Evolutionary conservation across 2,329 filamentous ascomycete species (phyloP).

Genomic region (Aspergillus jensenii): DNA sequence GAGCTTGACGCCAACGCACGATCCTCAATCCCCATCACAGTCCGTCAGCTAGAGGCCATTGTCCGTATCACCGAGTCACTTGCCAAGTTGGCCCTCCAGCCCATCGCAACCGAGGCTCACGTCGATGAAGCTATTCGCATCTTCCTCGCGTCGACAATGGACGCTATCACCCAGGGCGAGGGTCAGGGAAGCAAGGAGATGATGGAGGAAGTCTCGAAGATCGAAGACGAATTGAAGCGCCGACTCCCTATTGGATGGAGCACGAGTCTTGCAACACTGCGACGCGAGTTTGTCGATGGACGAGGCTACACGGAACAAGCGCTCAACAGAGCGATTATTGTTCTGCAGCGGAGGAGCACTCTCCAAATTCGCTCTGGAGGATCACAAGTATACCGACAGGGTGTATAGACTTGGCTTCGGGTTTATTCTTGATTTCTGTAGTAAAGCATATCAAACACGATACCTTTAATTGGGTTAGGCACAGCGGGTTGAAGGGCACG

Average conservation of each 20-base stretch:
- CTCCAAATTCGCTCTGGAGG: constrained; percentile 51
- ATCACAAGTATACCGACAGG: constrained; percentile 49
- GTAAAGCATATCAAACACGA: constrained; percentile 11
- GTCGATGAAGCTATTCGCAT: constrained; percentile 97
- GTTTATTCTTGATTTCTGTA: constrained; percentile 7
- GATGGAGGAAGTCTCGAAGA: constrained; percentile 81
- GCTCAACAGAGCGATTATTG: constrained; percentile 78
- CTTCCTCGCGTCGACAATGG: constrained; percentile 96
- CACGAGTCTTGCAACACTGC: constrained; percentile 81
- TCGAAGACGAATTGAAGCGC: constrained; percentile 85
- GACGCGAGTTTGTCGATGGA: constrained; percentile 86
- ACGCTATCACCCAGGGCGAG: constrained; percentile 88
- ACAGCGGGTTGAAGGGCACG: constrained; percentile 20
- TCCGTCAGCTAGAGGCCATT: constrained; percentile 95
- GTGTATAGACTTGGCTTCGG: constrained; percentile 32
- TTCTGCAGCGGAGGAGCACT: constrained; percentile 84
- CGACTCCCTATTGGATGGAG: constrained; percentile 93
- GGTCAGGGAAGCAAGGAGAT: constrained; percentile 82
- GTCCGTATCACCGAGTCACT: constrained; percentile 95
- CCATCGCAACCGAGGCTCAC: constrained; percentile 83
- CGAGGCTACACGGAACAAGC: constrained; percentile 87
- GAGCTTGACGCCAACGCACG: constrained; percentile 88
- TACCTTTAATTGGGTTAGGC: constrained; percentile 16
- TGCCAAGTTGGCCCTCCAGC: constrained; percentile 83
- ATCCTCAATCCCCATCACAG: constrained; percentile 93